Base-by-base conservation (phyloP, 352 stramenopile genomes). In the Pythium aristosporum region DNA sequence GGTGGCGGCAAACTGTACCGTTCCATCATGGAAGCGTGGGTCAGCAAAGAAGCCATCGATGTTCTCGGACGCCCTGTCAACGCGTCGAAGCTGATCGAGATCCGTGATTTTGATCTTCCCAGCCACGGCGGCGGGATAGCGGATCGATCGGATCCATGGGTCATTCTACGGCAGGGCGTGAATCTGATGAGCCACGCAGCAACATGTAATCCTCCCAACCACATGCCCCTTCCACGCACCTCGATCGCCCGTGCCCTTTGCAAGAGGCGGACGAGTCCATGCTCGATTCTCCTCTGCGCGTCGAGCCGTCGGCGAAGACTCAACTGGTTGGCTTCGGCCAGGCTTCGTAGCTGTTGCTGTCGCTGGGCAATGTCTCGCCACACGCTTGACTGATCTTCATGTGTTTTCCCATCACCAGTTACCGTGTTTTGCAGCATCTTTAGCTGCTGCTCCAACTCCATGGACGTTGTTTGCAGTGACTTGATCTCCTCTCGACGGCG, bases 1-100 rank as follows among this genome's bases (percentile, higher is more conserved):
- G 13, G 50, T 39, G 21, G 57, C 46, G n/a, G 57, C 8, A 41
- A 63, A 63, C 47, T 34, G 15, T 12, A 42, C 20, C 18, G 57
- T 47, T 3, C 57, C 57, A 28, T 63, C 32, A 20, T 56, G 37
- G 46, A 63, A 63, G 20, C 57, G 54, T 3, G 56, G 44, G 8
- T n/a, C 15, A 18, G 44, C n/a, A 44, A 55, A 55, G 30, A 44
- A 16, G 21, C 20, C 12, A 21, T 63, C 43, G 8, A 63, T 63
- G 4, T 36, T 39, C 3, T 23, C 28, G 23, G 54, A 63, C 18
- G 25, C 18, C 11, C 37, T 25, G 15, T 52, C 25, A 13, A 55
- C 13, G 20, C 20, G n/a, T 18, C 5, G 13, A 12, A 50, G 20
- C 23, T 61, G 54, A 6, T 52, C 42, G 10, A 28, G 11, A 20